Evolutionary conservation across 176 grass and related monocot species (phyloP).

Genomic region (Ensete ventricosum): DNA sequence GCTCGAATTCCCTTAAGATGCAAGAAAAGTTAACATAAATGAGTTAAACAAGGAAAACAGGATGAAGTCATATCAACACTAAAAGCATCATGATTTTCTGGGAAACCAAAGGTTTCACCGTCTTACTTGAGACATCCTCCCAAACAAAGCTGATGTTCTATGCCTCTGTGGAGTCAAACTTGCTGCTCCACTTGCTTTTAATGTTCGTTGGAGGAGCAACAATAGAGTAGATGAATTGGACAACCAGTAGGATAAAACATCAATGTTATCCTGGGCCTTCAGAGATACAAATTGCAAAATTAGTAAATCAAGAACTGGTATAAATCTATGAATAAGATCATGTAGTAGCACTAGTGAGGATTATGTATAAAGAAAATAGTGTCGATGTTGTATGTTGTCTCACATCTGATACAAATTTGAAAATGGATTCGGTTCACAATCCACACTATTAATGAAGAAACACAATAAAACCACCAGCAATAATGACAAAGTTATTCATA

Average conservation of each 20-base stretch:
- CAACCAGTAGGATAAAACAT: constrained; percentile 14
- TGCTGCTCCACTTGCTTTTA: constrained; percentile 44
- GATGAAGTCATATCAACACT: neutral
- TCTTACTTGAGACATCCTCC: constrained; percentile 58
- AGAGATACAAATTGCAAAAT: neutral
- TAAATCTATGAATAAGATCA: neutral
- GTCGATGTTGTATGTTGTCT: too few relatives aligned
- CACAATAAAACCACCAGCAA: neutral
- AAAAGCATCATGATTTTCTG: neutral
- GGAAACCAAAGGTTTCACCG: neutral
- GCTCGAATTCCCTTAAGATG: constrained; percentile 24
- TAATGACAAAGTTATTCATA: neutral
- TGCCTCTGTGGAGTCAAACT: constrained; percentile 56
- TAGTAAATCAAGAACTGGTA: constrained; percentile 13
- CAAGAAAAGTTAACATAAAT: neutral
- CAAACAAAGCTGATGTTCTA: constrained; percentile 41
- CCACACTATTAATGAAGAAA: neutral
- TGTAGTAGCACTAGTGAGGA: too few relatives aligned
- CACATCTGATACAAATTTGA: too few relatives aligned
- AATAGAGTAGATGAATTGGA: constrained; percentile 22
- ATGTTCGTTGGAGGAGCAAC: constrained; percentile 21
- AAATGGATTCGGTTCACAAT: too few relatives aligned
- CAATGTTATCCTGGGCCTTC: constrained; percentile 18
- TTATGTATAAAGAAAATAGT: too few relatives aligned
- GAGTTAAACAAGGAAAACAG: neutral